Conservation (phyloP, 352 stramenopile species). For the Globisporangium mamillatum region DNA sequence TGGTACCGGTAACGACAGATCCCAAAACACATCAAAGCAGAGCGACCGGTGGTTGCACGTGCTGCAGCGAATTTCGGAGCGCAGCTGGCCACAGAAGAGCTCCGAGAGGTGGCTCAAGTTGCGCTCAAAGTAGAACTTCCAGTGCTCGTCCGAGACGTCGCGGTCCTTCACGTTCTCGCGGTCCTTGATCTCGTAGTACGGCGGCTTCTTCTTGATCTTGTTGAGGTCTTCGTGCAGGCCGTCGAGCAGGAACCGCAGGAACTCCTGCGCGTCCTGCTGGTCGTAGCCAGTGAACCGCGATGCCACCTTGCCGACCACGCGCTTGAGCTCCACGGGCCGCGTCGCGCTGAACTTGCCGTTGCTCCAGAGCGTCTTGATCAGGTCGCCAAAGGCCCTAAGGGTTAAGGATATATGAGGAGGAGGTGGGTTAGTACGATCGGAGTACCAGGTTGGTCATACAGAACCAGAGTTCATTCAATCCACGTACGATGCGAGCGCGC, state of each 20-base stretch:
- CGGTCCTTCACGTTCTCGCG: conserved; percentile 44
- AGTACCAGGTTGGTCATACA: background rate
- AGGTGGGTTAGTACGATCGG: background rate
- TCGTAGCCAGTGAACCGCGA: conserved; percentile 79
- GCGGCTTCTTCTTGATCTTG: conserved; percentile 58
- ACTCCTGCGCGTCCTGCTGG: conserved; percentile 90
- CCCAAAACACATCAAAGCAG: conserved; percentile 87
- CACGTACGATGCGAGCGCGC: conserved; percentile 41
- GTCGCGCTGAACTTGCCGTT: conserved; percentile 52
- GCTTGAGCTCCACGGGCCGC: conserved; percentile 66
- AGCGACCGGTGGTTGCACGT: conserved; percentile 69
- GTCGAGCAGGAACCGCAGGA: conserved; percentile 87
- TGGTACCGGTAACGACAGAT: conserved; percentile 66
- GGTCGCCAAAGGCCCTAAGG: conserved; percentile 56
- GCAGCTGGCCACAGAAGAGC: conserved; percentile 80
- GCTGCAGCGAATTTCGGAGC: conserved; percentile 71
- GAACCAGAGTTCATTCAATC: background rate
- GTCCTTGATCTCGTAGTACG: conserved; percentile 79
- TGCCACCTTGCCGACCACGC: conserved; percentile 68
- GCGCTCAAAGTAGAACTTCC: conserved; percentile 74
- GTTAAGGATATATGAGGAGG: background rate
- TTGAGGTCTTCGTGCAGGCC: conserved; percentile 87
- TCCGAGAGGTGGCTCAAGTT: conserved; percentile 72
- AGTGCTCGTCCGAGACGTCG: conserved; percentile 80
- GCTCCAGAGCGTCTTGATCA: conserved; percentile 70